Base-by-base conservation (phyloP, 192 early-diverging fungal species). In the Spinellus fusiger region DNA sequence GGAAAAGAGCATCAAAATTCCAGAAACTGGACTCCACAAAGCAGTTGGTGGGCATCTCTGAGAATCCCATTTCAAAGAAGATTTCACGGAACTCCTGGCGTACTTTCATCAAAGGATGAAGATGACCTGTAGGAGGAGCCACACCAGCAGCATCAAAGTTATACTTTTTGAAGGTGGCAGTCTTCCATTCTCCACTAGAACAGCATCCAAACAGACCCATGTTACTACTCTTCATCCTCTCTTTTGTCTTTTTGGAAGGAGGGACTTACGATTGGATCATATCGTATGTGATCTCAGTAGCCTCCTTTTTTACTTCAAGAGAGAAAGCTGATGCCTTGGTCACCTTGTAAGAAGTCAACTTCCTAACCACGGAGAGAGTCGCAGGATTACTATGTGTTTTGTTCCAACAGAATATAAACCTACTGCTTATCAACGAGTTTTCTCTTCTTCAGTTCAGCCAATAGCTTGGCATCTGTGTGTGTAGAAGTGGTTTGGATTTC, bases 1-100 rank as follows among this genome's bases (percentile, higher is more conserved):
- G 95, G 84, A 96, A 99, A 59, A 99, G 86, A 26, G 95, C 90
- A 74, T 99, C 97, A 75, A 99, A 99, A 80, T 99, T 99, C 97
- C 97, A 99, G 88, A 99, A 99, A 62, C 93, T 91, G 54, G 88
- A 89, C 68, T 98, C 97, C 48, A 92, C 93, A 81, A 90, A 99
- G 66, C 88, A 82, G 84, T 93, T 94, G 53, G 95, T 95, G 22
- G 94, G 94, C 97, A 99, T 99, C 80, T 99, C 97, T 62, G 88
- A 82, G 79, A 99, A 99, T 5, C 95, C 97, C 64, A 96, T 88
- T 77, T 99, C 94, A 70, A 99, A 94, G 81, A 99, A 99, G 75
- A 98, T 94, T 73, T 96, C 87, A 28, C 96, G 82, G 82, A 97
- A 96, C 79, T 99, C 97, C 67, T 98, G 94, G 53, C 96, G 90